Evolutionary conservation across 306 rosid species (phyloP), one percentile per base, ranked within the genome.

Genomic region (Canavalia gladiata): DNA sequence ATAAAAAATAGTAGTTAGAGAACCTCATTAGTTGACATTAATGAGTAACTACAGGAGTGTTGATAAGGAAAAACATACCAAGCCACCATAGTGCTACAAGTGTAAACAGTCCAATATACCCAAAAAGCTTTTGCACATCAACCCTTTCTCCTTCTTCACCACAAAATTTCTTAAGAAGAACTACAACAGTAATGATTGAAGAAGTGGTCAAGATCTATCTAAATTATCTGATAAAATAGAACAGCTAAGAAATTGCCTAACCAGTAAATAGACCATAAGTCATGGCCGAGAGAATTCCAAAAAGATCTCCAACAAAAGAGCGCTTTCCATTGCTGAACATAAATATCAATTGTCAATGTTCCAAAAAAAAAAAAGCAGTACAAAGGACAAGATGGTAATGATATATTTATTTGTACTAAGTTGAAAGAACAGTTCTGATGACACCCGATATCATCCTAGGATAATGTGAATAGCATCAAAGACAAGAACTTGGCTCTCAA

Each of bases 71-170:
- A 41, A 84, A 69, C 91, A 84, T 88, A 94, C 97, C 83, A 31
- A 92, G 88, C 98, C 98, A 94, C 98, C 98, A 94, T 37, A 94
- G 83, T 18, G 95, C 86, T 30, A 90, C 90, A 12, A 94, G 88
- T 2, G 98, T 89, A 82, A 94, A 94, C 81, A 94, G 83, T 75
- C 98, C 98, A 58, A 94, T 87, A 84, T 94, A 94, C 74, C 97
- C 98, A 79, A 94, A 94, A 86, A 94, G 83, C 88, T 94, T 94
- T 85, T 94, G 97, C 69, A 94, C 90, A 63, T 94, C 97, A 74
- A 87, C 92, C 58, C 87, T 88, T 84, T 89, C 97, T 75, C 98
- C 98, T 85, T 88, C 97, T 71, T 89, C 97, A 13, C 95, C 98
- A 8, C 84, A 84, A 76, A 94, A 79, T 82, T 91, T 94, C 75